Evolutionary conservation across 805 yeast genomes (phyloP).

Genomic region (Saccharomycopsis olivae): DNA sequence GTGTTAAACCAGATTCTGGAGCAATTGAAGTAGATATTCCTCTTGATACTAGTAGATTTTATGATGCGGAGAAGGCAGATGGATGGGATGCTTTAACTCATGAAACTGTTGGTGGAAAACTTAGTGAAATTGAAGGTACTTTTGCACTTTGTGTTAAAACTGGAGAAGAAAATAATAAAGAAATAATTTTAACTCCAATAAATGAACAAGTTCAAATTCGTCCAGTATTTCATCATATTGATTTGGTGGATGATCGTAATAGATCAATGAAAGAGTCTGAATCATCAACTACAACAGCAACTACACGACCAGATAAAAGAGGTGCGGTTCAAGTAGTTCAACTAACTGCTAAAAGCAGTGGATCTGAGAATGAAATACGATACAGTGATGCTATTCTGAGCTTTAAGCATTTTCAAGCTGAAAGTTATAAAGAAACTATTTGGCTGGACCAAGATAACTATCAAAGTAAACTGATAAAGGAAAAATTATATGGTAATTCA

Average conservation of each 20-base stretch:
- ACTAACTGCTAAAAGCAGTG: slow-evolving; percentile 58
- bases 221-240: slow-evolving; percentile 74
- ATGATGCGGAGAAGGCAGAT: slow-evolving; percentile 51
- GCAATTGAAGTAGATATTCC: slow-evolving; percentile 72
- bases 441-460: slow-evolving; percentile 36
- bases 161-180: slow-evolving; percentile 23
- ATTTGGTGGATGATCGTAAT: slow-evolving; percentile 39
- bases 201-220: slow-evolving; percentile 65
- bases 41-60: slow-evolving; percentile 54
- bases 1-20: slow-evolving; percentile 52
- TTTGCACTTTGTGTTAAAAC: slow-evolving; percentile 28
- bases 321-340: slow-evolving; percentile 50
- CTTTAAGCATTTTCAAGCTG: slow-evolving; percentile 55
- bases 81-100: slow-evolving; percentile 49
- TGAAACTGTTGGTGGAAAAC: slow-evolving; percentile 65
- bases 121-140: slow-evolving; percentile 40
- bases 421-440: slow-evolving; percentile 31
- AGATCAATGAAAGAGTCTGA: slow-evolving; percentile 24
- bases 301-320: not conserved
- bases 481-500: slow-evolving; percentile 17
- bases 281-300: slow-evolving; percentile 13
- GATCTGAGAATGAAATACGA: slow-evolving; percentile 46
- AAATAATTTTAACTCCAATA: slow-evolving; percentile 54
- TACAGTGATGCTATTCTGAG: slow-evolving; percentile 61
- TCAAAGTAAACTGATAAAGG: slow-evolving; percentile 22